phyloP scores from a whole-genome alignment of 148 eudicot species.

The Vaccinium macrocarpon region DNA sequence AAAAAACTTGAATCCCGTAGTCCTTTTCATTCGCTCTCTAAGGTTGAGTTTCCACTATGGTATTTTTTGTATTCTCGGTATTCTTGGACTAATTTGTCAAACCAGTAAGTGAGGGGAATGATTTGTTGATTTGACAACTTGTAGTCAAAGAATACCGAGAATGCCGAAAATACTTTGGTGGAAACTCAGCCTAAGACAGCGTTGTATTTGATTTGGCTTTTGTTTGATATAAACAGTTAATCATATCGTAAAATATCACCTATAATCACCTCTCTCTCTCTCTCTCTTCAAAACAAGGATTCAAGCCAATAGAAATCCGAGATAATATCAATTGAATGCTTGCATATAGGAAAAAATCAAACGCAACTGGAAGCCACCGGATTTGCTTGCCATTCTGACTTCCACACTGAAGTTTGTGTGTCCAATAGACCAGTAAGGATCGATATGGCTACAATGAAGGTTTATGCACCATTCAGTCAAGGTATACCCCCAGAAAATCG shows the following conservation, averaged over 20 bases:
- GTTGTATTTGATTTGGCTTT: no score
- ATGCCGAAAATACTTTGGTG: no score
- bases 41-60: no score
- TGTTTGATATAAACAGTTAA: no score
- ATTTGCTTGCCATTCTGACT: constrained; percentile 29
- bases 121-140: no score
- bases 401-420: constrained; percentile 34
- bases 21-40: no score
- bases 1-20: no score
- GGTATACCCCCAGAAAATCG: background rate
- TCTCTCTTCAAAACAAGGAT: background rate
- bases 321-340: background rate
- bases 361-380: constrained; percentile 34
- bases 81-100: no score
- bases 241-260: background rate
- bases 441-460: constrained; percentile 16
- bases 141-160: no score
- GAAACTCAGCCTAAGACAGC: background rate
- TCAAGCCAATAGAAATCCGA: no score
- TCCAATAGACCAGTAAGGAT: constrained; percentile 28
- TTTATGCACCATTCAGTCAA: constrained; percentile 25
- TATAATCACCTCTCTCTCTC: background rate
- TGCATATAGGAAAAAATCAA: constrained; percentile 25
- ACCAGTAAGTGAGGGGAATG: no score
- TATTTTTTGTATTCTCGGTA: no score